Evolutionary conservation across 441 rosid genomes (phyloP), one percentile per base, ranked within the genome.

Genomic region (Croton laevigatus): DNA sequence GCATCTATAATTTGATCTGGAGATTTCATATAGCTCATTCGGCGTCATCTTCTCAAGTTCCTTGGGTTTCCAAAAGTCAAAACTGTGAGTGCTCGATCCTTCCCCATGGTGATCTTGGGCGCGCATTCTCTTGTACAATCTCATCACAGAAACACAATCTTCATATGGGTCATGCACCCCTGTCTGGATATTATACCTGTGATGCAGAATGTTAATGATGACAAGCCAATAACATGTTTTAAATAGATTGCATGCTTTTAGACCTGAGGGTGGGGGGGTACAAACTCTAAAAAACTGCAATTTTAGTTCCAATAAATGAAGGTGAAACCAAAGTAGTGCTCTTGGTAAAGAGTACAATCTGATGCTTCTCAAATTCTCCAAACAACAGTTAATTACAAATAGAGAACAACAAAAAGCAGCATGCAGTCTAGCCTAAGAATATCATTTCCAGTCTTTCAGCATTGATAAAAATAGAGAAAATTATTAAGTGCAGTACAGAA

Each of bases 91-190:
- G 37, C 71, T 75, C 17, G 19, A 75, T 76, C 78, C 78, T 53
- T 54, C 66, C 51, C 63, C 4, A 38, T 57, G 68, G 73, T 89
- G 91, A 62, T 83, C 82, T 70, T 81, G 87, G 23, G 62, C 73
- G 42, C 88, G 60, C 86, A 90, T 85, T 79, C 87, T 86, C 83
- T 85, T 87, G 84, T 88, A 89, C 61, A 91, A 78, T 75, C 93
- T 82, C 93, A 89, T 87, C 46, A 54, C 89, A 20, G 97, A 81
- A 5, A 87, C 85, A 61, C 84, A 81, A 76, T 92, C 94, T 75
- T 88, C 96, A 55, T 83, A 89, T 2, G 88, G 83, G 71, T 85
- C 84, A 62, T 87, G 96, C 49, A 62, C 59, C 64, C 85, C 90
- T 0, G 82, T 69, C 76, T 87, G 93, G 61, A 88, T 86, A 68